Percentiles rank a stretch among this genome's conserved stretches.
Evolutionary conservation across 305 asterid species (phyloP).

Genomic region (Solanum hybrid): DNA sequence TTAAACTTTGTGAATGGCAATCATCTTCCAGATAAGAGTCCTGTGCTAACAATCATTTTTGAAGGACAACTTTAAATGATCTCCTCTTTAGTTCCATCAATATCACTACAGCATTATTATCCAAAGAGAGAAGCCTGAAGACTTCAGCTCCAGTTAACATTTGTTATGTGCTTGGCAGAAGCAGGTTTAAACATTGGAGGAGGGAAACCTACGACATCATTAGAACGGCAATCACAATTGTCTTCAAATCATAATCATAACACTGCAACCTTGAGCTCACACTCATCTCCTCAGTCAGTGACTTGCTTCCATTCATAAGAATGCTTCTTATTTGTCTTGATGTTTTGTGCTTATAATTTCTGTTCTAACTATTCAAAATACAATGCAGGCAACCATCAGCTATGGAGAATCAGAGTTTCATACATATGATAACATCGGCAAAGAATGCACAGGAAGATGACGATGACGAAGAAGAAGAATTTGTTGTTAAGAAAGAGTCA

Average conservation of each 20-base stretch:
- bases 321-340: background rate
- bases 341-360: background rate
- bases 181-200: conserved; percentile 48
- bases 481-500: conserved; percentile 55
- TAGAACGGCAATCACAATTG: conserved; percentile 59
- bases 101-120: background rate
- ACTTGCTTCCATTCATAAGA: conserved; percentile 2
- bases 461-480: conserved; percentile 61
- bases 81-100: background rate
- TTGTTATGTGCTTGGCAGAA: conserved; percentile 29
- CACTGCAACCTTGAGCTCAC: conserved; percentile 46
- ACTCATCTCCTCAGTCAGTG: conserved; percentile 73
- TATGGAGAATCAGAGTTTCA: conserved; percentile 59
- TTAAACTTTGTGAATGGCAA: background rate
- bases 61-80: background rate
- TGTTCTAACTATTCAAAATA: background rate
- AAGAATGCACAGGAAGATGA: conserved; percentile 69
- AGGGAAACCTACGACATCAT: conserved; percentile 38
- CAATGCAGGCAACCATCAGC: conserved; percentile 56
- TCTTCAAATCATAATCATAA: conserved; percentile 43
- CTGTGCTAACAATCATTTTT: background rate
- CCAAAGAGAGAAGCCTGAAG: background rate
- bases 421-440: conserved; percentile 66
- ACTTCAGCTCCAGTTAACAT: background rate
- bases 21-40: background rate